Evolutionary conservation across 2,329 filamentous ascomycete species (phyloP).

Genomic region (Diaporthe ilicicola): DNA sequence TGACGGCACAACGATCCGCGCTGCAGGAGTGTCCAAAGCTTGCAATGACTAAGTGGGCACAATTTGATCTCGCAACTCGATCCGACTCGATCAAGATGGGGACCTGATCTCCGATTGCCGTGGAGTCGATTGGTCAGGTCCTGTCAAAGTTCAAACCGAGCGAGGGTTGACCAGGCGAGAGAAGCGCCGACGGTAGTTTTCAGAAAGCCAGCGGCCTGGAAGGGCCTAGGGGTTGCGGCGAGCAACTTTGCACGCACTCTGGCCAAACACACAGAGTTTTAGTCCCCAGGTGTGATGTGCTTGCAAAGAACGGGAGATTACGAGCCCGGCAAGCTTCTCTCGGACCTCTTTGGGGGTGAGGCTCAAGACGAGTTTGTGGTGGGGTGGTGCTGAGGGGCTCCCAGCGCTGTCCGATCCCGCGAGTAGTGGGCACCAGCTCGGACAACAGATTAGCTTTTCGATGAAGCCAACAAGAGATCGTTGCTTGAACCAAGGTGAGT

Average conservation of each 20-base stretch:
- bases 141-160: constrained; percentile 13
- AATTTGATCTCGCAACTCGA: constrained; percentile 11
- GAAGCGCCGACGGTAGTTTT: background rate
- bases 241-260: constrained; percentile 1
- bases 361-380: background rate
- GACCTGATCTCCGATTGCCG: constrained; percentile 8
- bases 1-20: constrained; percentile 30
- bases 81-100: constrained; percentile 14
- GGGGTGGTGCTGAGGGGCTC: background rate
- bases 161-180: constrained; percentile 12
- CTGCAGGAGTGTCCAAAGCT: constrained; percentile 17
- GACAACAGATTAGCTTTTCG: constrained; percentile 24
- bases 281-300: background rate
- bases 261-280: constrained; percentile 10
- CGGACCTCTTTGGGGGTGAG: background rate
- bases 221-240: background rate
- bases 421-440: background rate
- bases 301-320: constrained; percentile 7
- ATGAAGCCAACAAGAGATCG: constrained; percentile 12
- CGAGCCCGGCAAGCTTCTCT: background rate
- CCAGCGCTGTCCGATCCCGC: background rate
- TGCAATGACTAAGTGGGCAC: constrained; percentile 25
- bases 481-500: constrained; percentile 12
- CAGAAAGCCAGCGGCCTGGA: background rate
- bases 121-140: constrained; percentile 12